Evolutionary conservation across 2,329 filamentous ascomycete species (phyloP).

Genomic region (Aspergillaceae sp.): DNA sequence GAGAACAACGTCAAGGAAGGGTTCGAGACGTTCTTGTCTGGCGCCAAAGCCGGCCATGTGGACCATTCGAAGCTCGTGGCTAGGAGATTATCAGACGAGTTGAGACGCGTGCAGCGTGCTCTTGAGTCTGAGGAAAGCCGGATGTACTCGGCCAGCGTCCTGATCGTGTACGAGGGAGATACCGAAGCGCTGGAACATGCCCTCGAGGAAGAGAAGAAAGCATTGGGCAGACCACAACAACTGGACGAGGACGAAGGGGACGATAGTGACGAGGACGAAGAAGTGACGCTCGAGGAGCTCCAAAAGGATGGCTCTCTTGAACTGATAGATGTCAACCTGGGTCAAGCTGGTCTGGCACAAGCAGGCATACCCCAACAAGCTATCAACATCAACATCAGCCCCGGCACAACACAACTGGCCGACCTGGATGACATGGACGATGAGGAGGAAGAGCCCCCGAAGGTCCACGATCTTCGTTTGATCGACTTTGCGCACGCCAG

Average conservation of each 20-base stretch:
- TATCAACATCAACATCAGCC: conserved; percentile 28
- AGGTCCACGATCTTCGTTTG: conserved; percentile 70
- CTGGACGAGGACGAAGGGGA: conserved; percentile 25
- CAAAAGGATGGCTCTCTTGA: conserved; percentile 24
- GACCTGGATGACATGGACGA: conserved; percentile 43
- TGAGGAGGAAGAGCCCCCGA: conserved; percentile 50
- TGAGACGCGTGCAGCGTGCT: conserved; percentile 39
- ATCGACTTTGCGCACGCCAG: conserved; percentile 95
- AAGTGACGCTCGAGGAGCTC: conserved; percentile 21
- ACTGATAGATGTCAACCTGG: conserved; percentile 20
- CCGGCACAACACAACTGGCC: conserved; percentile 33
- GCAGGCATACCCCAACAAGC: conserved; percentile 21
- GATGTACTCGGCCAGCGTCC: conserved; percentile 58
- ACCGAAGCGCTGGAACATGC: conserved; percentile 45
- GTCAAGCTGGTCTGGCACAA: conserved; percentile 13
- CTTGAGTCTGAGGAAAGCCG: conserved; percentile 52
- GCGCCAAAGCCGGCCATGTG: conserved; percentile 31
- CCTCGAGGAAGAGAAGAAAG: conserved; percentile 37
- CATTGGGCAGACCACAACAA: conserved; percentile 15
- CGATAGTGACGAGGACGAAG: conserved; percentile 16
- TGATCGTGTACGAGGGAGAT: conserved; percentile 61
- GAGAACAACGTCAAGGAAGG: conserved; percentile 48
- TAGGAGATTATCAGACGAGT: conserved; percentile 31
- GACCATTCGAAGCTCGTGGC: conserved; percentile 39
- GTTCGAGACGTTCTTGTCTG: conserved; percentile 50